phyloP scores from a whole-genome alignment of 495 filamentous ascomycete genomes.

The Hyaloscypha hepaticicola region DNA sequence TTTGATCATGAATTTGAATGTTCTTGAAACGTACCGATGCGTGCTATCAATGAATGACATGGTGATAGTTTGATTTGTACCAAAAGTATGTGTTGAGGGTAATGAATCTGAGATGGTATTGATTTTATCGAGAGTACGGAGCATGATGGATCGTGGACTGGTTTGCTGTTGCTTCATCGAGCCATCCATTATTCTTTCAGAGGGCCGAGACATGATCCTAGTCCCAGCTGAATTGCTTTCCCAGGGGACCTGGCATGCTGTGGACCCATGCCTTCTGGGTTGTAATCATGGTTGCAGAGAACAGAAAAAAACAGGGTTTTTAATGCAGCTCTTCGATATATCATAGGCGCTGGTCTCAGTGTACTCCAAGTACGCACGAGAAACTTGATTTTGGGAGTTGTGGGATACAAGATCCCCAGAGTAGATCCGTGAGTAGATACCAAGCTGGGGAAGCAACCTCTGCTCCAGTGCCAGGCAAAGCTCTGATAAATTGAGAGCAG shows the following conservation, averaged over 20 bases:
- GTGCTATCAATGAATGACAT: slow-evolving; percentile 55
- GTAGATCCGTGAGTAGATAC: slow-evolving; percentile 44
- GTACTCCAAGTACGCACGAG: slow-evolving; percentile 48
- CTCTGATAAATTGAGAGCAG: slow-evolving; percentile 57
- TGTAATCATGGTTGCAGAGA: slow-evolving; percentile 56
- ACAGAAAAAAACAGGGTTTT: slow-evolving; percentile 54
- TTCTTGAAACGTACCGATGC: slow-evolving; percentile 47
- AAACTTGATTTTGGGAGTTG: slow-evolving; percentile 41
- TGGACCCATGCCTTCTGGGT: slow-evolving; percentile 39
- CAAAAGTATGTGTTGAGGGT: slow-evolving; percentile 59
- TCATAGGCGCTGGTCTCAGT: slow-evolving; percentile 36
- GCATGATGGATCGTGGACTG: slow-evolving; percentile 43
- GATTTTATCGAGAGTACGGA: slow-evolving; percentile 46
- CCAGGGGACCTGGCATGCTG: slow-evolving; percentile 46
- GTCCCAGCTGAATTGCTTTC: slow-evolving; percentile 55
- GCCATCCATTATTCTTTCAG: slow-evolving; percentile 52
- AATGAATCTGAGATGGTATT: slow-evolving; percentile 49
- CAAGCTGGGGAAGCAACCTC: slow-evolving; percentile 41
- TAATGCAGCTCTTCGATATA: slow-evolving; percentile 49
- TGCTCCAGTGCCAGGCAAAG: slow-evolving; percentile 53
- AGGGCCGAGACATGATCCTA: slow-evolving; percentile 47
- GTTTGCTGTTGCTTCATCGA: slow-evolving; percentile 41
- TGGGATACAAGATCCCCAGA: slow-evolving; percentile 52
- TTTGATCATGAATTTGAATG: slow-evolving; percentile 48
- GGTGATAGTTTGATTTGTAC: slow-evolving; percentile 50